Percentiles rank a stretch among this genome's conserved stretches.
Conservation (phyloP, 805 yeast species). For the Starmerella etchellsii region DNA sequence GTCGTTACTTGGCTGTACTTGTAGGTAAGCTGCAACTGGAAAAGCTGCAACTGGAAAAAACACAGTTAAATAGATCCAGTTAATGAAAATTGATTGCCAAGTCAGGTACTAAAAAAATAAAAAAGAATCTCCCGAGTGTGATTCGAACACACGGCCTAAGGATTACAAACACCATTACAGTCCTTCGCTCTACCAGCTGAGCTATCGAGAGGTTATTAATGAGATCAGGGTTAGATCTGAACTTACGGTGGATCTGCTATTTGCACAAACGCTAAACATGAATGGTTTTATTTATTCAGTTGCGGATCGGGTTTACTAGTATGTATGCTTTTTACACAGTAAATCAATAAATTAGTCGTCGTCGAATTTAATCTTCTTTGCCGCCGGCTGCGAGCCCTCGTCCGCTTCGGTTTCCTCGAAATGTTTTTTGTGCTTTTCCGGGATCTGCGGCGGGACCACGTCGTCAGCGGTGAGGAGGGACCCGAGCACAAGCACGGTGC, state of each 20-base stretch:
- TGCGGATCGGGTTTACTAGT: not conserved
- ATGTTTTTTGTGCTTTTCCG: slow-evolving; percentile 4
- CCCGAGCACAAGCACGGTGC: slow-evolving; percentile 80
- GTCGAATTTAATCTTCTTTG: slow-evolving; percentile 5
- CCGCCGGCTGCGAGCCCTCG: not conserved
- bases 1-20: no score
- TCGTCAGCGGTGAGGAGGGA: slow-evolving; percentile 30
- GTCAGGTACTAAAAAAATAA: not conserved
- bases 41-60: not conserved
- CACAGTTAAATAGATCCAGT: not conserved
- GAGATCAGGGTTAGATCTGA: no score
- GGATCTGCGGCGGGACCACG: slow-evolving; percentile 13
- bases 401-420: slow-evolving; percentile 4
- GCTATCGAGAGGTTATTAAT: slow-evolving; percentile 20
- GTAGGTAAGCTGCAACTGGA: no score
- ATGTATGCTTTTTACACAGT: not conserved
- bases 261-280: no score
- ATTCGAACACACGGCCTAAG: slow-evolving; percentile 24
- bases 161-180: slow-evolving; percentile 22
- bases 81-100: not conserved
- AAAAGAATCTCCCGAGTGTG: slow-evolving; percentile 21
- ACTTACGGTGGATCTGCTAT: no score
- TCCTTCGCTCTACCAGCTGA: slow-evolving; percentile 25
- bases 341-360: not conserved
- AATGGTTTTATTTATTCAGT: no score